Evolutionary conservation across 495 filamentous ascomycete genomes (phyloP).

Genomic region (Lasiosphaeria ovina): DNA sequence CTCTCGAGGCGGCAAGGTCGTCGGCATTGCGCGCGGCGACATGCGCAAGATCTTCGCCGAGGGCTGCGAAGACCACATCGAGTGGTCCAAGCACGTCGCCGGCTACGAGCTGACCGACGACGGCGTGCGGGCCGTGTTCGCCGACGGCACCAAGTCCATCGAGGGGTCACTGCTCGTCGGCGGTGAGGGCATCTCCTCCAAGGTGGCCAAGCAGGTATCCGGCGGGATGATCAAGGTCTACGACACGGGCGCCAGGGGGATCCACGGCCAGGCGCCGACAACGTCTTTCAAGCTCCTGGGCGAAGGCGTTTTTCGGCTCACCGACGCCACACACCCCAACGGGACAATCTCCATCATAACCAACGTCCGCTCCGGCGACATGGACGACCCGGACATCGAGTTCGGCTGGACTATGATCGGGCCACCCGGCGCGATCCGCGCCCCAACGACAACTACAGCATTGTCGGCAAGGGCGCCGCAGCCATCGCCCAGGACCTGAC

Average conservation of each 20-base stretch:
- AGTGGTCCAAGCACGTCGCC: conserved; percentile 47
- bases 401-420: conserved; percentile 58
- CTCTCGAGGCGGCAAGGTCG: conserved; percentile 48
- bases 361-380: conserved; percentile 53
- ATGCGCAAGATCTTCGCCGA: conserved; percentile 48
- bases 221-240: conserved; percentile 49
- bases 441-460: conserved; percentile 50
- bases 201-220: conserved; percentile 50
- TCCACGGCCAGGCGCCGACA: conserved; percentile 54
- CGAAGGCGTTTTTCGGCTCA: conserved; percentile 50
- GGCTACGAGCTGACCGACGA: conserved; percentile 45
- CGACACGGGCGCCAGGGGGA: conserved; percentile 54
- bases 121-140: conserved; percentile 47
- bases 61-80: conserved; percentile 45
- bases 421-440: conserved; percentile 48
- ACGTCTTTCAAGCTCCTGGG: conserved; percentile 53
- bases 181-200: conserved; percentile 53
- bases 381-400: conserved; percentile 50
- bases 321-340: conserved; percentile 37
- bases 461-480: conserved; percentile 49
- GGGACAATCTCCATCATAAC: conserved; percentile 51
- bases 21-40: conserved; percentile 52
- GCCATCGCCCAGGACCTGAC: conserved; percentile 50
- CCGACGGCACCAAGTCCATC: conserved; percentile 49
- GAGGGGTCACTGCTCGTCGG: conserved; percentile 50